A percentile compares a stretch with the other conserved stretches of the same genome.
Conservation (phyloP, 306 rosid species). For the Rosa persica region DNA sequence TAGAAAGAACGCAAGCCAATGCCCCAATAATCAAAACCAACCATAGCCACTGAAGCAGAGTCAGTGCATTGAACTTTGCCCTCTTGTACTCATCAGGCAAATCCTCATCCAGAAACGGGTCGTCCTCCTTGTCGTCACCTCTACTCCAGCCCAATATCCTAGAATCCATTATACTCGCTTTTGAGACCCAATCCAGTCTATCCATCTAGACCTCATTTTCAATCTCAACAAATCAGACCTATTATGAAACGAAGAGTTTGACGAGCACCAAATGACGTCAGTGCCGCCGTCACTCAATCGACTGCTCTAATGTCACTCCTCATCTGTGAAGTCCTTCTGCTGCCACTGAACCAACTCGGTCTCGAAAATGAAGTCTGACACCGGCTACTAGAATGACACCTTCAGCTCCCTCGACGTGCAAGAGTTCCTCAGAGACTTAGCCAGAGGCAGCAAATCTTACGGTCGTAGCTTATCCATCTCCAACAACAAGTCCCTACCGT, state of each 20-base stretch:
- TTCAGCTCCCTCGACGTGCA: slow-evolving; percentile 51
- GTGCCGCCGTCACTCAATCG: neutral
- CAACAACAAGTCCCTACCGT: too few relatives aligned
- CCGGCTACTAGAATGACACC: slow-evolving; percentile 52
- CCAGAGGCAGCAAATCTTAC: slow-evolving; percentile 40
- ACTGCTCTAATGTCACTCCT: slow-evolving; percentile 18
- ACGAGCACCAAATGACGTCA: slow-evolving; percentile 72
- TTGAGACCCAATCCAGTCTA: slow-evolving; percentile 50
- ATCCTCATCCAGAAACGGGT: slow-evolving; percentile 77
- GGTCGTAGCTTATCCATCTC: too few relatives aligned
- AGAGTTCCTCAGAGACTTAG: slow-evolving; percentile 46
- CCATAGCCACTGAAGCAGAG: slow-evolving; percentile 67
- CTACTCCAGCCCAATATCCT: slow-evolving; percentile 41
- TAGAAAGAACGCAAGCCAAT: slow-evolving; percentile 40
- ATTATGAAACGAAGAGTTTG: slow-evolving; percentile 60
- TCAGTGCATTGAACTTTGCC: slow-evolving; percentile 31
- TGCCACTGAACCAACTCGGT: slow-evolving; percentile 49
- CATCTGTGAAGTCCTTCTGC: slow-evolving; percentile 30
- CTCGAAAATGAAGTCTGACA: slow-evolving; percentile 20
- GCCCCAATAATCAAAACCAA: slow-evolving; percentile 59
- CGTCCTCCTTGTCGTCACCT: slow-evolving; percentile 62
- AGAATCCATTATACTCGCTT: slow-evolving; percentile 58
- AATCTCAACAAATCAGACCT: slow-evolving; percentile 43
- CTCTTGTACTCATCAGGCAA: slow-evolving; percentile 53
- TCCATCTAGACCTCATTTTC: slow-evolving; percentile 62